Percentiles rank a stretch among this genome's conserved stretches.
These are phyloP conservation scores for Calendula officinalis DNA, from an alignment of 129 eudicot species.

Conservation along the genomic window DNA sequence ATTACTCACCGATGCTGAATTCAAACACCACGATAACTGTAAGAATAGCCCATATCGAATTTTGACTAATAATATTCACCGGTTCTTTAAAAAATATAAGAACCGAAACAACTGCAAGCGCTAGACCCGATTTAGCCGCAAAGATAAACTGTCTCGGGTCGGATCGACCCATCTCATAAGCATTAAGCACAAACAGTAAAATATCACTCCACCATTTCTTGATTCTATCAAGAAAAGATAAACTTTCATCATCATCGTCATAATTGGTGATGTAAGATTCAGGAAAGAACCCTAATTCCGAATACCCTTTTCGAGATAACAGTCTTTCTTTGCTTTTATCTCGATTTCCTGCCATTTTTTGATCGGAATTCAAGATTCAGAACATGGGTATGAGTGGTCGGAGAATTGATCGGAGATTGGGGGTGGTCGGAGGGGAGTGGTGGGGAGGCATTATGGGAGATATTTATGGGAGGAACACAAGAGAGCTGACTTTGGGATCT, in stretches of 20 bases:
- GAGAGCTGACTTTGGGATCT: constrained; percentile 31
- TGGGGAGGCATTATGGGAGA: constrained; percentile 12
- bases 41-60: constrained; percentile 85
- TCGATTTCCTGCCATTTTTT: constrained; percentile 36
- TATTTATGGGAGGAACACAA: background rate
- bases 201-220: constrained; percentile 33
- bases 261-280: constrained; percentile 15
- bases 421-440: constrained; percentile 1
- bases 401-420: background rate
- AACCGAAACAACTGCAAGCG: constrained; percentile 59
- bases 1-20: constrained; percentile 67
- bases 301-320: constrained; percentile 35
- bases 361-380: background rate
- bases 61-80: constrained; percentile 37
- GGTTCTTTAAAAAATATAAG: constrained; percentile 74
- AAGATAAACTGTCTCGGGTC: constrained; percentile 67
- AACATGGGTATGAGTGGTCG: too few species aligned
- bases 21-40: constrained; percentile 92
- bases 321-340: constrained; percentile 58
- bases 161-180: constrained; percentile 56
- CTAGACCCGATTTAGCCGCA: constrained; percentile 71
- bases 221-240: constrained; percentile 6
- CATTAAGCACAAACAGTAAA: constrained; percentile 21
- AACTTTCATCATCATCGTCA: background rate
- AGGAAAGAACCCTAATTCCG: constrained; percentile 36